Base-by-base conservation (phyloP, 257 asterid genomes). In the Solanum arcanum region DNA sequence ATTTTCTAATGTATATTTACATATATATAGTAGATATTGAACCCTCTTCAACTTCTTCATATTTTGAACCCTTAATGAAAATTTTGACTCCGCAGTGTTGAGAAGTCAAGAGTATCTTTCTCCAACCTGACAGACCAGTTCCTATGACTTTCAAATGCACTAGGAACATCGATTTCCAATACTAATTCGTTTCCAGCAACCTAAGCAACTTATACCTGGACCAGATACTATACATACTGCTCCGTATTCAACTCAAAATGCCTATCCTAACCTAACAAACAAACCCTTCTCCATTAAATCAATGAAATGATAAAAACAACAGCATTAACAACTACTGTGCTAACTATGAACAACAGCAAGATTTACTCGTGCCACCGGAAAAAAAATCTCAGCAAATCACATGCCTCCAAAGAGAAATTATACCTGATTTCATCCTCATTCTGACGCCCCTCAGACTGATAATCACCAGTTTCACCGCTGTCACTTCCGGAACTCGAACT, bases 391-490 rank as follows among this genome's bases (percentile, higher is more conserved):
- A 10, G 16, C 42, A 78, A 46, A 78, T 46, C 66, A 27, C 25
- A 78, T 78, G 84, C 66, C 31, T 78, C 84, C 39, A 46, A 23
- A 62, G 75, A 31, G 83, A 46, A 60, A 87, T 85, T 8, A 69
- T 90, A 96, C 99, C 99, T 95, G 68, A 93, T 87, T 78, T 94
- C 98, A 42, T 92, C 98, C 64, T 94, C 96, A 56, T 86, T 90
- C 62, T 73, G 92, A 83, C 90, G 90, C 84, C 87, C 90, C 31
- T 91, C 94, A 1, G 95, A 86, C 86, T 64, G 92, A 90, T 92
- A 91, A 89, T 89, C 94, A 29, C 87, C 93, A 59, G 94, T 95
- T 12, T 87, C 98, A 78, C 93, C 98, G 73, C 98, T 93, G 44
- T 92, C 97, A n/a, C 95, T 92, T 90, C 99, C 94, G n/a, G 95